Evolutionary conservation across 352 stramenopile species (phyloP).

Genomic region (Phytopythium delawarense): DNA sequence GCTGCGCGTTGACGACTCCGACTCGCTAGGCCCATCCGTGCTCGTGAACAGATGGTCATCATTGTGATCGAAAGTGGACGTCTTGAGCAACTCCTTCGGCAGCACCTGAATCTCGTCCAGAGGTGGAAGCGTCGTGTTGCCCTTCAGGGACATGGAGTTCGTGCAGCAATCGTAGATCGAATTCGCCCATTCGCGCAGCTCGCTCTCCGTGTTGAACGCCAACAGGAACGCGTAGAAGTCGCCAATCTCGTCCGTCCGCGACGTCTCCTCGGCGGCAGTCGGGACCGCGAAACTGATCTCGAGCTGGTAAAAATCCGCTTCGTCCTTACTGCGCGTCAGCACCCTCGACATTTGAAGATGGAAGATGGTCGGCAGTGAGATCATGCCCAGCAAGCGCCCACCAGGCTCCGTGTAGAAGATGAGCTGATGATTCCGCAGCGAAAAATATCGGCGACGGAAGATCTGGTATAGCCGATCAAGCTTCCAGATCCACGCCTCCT

Average conservation of each 20-base stretch:
- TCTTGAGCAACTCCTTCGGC: constrained; percentile 85
- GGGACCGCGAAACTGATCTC: constrained; percentile 81
- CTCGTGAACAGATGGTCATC: constrained; percentile 34
- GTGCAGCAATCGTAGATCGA: constrained; percentile 85
- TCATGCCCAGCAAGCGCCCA: constrained; percentile 65
- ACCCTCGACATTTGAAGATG: constrained; percentile 81
- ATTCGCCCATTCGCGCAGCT: constrained; percentile 68
- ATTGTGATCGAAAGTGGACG: constrained; percentile 59
- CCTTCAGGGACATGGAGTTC: constrained; percentile 85
- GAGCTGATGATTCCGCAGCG: constrained; percentile 78
- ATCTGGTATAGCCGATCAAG: constrained; percentile 84
- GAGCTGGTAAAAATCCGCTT: constrained; percentile 80
- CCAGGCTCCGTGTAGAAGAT: constrained; percentile 72
- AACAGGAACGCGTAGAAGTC: constrained; percentile 78
- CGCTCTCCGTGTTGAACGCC: constrained; percentile 71
- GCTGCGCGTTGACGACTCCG: constrained; percentile 5
- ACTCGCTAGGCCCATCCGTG: neutral
- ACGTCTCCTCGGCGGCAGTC: constrained; percentile 48
- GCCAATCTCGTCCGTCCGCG: constrained; percentile 60
- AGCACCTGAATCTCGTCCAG: constrained; percentile 74
- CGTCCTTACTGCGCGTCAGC: constrained; percentile 52
- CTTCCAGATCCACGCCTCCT: constrained; percentile 88
- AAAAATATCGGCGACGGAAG: constrained; percentile 80
- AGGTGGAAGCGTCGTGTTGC: constrained; percentile 47
- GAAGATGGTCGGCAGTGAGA: constrained; percentile 79